phyloP scores from a whole-genome alignment of 1,284 basidiomycete species.

The Mrakiaceae sp. region DNA sequence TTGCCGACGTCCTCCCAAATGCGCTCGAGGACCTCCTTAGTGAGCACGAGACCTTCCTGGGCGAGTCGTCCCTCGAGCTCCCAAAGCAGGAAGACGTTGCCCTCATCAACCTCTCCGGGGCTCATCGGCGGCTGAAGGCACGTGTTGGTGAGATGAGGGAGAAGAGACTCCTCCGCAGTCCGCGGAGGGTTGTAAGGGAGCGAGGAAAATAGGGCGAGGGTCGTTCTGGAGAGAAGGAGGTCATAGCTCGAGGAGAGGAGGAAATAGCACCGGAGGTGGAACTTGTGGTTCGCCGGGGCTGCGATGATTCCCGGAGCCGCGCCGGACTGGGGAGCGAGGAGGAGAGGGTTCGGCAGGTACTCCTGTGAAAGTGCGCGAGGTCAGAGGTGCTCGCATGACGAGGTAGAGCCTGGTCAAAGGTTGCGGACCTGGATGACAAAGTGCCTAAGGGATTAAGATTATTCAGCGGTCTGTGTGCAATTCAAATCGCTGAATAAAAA shows the following conservation, averaged over 20 bases:
- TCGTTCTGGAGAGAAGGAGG: conserved; percentile 66
- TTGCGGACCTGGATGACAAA: conserved; percentile 82
- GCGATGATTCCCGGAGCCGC: conserved; percentile 19
- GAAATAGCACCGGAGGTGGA: conserved; percentile 90
- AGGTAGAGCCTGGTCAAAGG: not conserved
- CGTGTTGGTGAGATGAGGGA: conserved; percentile 87
- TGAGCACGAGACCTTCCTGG: conserved; percentile 28
- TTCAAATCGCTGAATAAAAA: conserved; percentile 8
- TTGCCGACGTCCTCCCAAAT: conserved; percentile 54
- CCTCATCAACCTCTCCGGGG: conserved; percentile 41
- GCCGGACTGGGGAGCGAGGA: conserved; percentile 50
- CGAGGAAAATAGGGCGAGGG: conserved; percentile 42
- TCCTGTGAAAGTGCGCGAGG: conserved; percentile 44
- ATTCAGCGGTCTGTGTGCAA: not conserved
- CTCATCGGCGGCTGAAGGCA: conserved; percentile 55
- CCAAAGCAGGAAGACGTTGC: conserved; percentile 55
- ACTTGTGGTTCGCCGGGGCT: conserved; percentile 42
- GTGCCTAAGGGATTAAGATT: conserved; percentile 50
- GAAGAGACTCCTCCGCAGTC: conserved; percentile 34
- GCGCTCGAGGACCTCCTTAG: conserved; percentile 43
- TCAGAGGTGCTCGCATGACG: not conserved
- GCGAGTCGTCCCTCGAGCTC: conserved; percentile 59
- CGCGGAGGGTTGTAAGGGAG: conserved; percentile 8
- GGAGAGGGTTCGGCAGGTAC: conserved; percentile 63
- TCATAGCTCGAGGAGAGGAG: conserved; percentile 68